Percentiles rank a stretch among this genome's conserved stretches.
Evolutionary conservation across 306 rosid species (phyloP).

Genomic region (Trichosanthes truncata): DNA sequence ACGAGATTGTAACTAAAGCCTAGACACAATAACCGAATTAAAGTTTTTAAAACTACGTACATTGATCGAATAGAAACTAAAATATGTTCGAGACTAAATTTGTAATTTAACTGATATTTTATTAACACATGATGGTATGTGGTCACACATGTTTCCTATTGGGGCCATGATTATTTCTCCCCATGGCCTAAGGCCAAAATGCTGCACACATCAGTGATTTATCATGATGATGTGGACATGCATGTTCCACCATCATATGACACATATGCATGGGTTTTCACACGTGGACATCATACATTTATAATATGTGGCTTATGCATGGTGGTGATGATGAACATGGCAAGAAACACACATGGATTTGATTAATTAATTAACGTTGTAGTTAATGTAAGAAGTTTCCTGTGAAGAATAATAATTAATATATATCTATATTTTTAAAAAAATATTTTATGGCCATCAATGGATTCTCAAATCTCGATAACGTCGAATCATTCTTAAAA

Average conservation of each 20-base stretch:
- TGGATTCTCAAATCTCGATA: slow-evolving; percentile 9
- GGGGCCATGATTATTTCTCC: not conserved
- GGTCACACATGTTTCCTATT: not conserved
- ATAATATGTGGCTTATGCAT: not conserved
- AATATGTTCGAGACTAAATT: too few relatives aligned
- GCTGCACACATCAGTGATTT: not conserved
- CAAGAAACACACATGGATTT: not conserved
- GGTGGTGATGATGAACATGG: not conserved
- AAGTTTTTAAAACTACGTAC: too few relatives aligned
- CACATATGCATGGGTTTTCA: not conserved
- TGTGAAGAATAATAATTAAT: not conserved
- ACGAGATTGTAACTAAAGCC: too few relatives aligned
- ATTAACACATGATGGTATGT: not conserved
- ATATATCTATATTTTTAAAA: too few relatives aligned
- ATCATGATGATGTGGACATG: not conserved
- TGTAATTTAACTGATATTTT: not conserved
- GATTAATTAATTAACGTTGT: slow-evolving; percentile 8
- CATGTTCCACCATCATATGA: slow-evolving; percentile 2
- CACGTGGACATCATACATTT: not conserved
- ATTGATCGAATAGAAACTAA: too few relatives aligned
- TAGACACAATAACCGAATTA: too few relatives aligned
- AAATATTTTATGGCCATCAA: not conserved
- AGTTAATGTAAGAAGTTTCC: not conserved
- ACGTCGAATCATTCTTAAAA: slow-evolving; percentile 7
- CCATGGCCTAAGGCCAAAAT: not conserved